Conservation (phyloP, 257 asterid species). For the Nicotiana tomentosiformis region DNA sequence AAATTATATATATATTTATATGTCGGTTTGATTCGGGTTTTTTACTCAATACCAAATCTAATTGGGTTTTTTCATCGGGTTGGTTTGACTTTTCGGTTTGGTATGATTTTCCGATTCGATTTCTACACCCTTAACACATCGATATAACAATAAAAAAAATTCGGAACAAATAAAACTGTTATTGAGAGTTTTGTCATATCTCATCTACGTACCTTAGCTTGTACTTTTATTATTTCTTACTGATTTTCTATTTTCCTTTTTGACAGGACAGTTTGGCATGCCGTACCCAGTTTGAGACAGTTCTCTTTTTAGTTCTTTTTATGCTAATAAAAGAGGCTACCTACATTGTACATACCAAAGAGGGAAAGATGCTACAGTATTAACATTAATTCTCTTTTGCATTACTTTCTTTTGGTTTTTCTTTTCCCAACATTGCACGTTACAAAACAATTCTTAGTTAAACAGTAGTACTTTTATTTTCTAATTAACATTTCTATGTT, state of each 20-base stretch:
- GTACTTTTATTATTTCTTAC: background rate
- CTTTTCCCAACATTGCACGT: background rate
- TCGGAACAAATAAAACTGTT: too few species aligned
- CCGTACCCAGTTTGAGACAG: background rate
- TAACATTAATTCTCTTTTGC: background rate
- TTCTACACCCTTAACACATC: too few species aligned
- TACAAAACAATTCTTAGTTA: background rate
- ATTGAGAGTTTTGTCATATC: too few species aligned
- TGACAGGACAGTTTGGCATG: background rate
- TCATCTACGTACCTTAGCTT: background rate
- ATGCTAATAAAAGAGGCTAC: background rate
- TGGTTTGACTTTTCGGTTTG: too few species aligned
- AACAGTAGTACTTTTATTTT: too few species aligned
- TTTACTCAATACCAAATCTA: too few species aligned
- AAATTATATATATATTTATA: too few species aligned
- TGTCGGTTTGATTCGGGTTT: too few species aligned
- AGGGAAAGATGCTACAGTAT: background rate
- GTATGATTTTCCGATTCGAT: rapidly evolving
- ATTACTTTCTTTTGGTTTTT: background rate
- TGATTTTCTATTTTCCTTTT: background rate
- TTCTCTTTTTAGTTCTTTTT: background rate
- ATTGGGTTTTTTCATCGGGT: too few species aligned
- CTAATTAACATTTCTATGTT: too few species aligned
- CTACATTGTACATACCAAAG: background rate
- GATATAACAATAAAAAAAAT: too few species aligned